Conservation (phyloP, 495 filamentous ascomycete species). For the Podospora appendiculata region DNA sequence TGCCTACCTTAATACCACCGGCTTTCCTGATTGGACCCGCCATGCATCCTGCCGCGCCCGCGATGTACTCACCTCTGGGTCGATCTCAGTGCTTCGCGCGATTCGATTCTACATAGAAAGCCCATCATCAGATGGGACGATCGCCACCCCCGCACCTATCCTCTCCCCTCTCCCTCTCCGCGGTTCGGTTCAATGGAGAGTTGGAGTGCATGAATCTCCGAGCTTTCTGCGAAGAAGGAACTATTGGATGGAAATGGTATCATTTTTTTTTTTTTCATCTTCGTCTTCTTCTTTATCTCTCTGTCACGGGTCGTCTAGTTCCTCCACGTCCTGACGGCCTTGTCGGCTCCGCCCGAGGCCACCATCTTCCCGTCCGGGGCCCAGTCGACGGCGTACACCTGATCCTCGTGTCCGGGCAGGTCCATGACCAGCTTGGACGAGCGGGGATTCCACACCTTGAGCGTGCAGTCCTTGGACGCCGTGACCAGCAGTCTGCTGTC, state of each 20-base stretch:
- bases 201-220: background rate
- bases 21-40: too few relatives aligned
- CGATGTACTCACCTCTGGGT: too few relatives aligned
- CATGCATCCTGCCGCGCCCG: too few relatives aligned
- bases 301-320: constrained; percentile 21
- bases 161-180: too few relatives aligned
- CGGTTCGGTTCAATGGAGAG: too few relatives aligned
- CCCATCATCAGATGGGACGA: too few relatives aligned
- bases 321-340: constrained; percentile 79
- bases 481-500: constrained; percentile 83
- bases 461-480: constrained; percentile 81
- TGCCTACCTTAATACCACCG: too few relatives aligned
- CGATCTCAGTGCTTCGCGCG: too few relatives aligned
- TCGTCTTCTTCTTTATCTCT: background rate
- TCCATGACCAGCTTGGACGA: constrained; percentile 76
- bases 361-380: constrained; percentile 30
- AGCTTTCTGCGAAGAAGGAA: constrained; percentile 1
- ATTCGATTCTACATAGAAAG: too few relatives aligned
- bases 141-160: too few relatives aligned
- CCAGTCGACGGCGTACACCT: constrained; percentile 63
- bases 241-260: constrained; percentile 20
- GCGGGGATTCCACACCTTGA: constrained; percentile 89
- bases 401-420: constrained; percentile 88
- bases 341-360: constrained; percentile 83
- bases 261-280: constrained; percentile 8